A percentile compares a stretch with the other conserved stretches of the same genome.
Conservation (phyloP, 495 filamentous ascomycete genomes). For the Pyronema domesticum region DNA sequence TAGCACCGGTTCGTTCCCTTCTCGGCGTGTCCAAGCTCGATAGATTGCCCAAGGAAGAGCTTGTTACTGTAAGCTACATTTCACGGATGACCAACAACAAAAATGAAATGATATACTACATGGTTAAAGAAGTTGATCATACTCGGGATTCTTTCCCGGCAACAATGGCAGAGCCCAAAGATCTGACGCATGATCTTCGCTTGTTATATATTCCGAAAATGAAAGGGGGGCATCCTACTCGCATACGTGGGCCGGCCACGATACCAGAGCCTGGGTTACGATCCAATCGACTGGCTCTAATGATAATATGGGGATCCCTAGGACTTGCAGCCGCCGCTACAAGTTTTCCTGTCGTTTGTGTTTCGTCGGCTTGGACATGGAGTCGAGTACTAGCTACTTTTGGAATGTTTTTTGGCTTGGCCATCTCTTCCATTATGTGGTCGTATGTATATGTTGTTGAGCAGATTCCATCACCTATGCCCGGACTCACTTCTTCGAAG, state of each 20-base stretch:
- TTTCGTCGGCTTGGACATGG: slow-evolving; percentile 2
- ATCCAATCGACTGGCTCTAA: background rate
- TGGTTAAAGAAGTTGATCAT: slow-evolving; percentile 5
- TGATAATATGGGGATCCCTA: slow-evolving; percentile 1
- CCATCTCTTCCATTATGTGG: slow-evolving; percentile 8
- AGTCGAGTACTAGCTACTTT: slow-evolving; percentile 4
- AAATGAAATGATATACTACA: background rate
- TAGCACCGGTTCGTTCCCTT: slow-evolving; percentile 10
- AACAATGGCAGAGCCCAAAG: too few species aligned
- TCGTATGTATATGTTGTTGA: slow-evolving; percentile 11
- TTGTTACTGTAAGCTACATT: slow-evolving; percentile 7
- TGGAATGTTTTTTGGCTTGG: slow-evolving; percentile 6
- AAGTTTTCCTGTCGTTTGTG: slow-evolving; percentile 3
- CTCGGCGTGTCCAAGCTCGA: slow-evolving; percentile 9
- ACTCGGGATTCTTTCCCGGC: slow-evolving; percentile 8
- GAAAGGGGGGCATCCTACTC: too few species aligned
- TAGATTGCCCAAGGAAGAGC: slow-evolving; percentile 10
- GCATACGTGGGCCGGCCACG: too few species aligned
- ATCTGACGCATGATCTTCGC: too few species aligned
- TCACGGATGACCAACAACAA: background rate
- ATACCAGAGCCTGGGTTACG: background rate
- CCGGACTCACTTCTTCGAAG: too few species aligned
- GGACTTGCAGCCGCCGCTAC: slow-evolving; percentile 7
- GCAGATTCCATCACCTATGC: background rate
- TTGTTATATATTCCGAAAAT: background rate